Conservation (phyloP, 345 rosid genomes). For the Cardiospermum halicacabum region DNA sequence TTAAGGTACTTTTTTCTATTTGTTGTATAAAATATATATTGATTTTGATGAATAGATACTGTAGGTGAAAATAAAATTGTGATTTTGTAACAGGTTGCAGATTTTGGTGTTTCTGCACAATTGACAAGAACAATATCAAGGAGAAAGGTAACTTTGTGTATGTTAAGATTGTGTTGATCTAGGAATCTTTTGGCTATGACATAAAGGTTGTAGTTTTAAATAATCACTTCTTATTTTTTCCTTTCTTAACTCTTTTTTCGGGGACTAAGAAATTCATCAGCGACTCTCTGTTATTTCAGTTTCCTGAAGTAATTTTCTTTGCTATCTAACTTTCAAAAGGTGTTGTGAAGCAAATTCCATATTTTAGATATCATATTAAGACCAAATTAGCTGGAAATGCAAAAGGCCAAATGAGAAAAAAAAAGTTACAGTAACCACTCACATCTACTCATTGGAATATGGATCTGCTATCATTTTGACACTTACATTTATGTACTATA, state of each 20-base stretch:
- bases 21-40: constrained; percentile 17
- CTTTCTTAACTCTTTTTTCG: neutral
- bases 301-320: neutral
- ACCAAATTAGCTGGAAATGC: neutral
- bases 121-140: constrained; percentile 95
- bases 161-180: constrained; percentile 8
- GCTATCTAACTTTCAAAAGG: neutral
- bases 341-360: too few relatives aligned
- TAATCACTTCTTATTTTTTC: neutral
- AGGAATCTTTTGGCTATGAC: neutral
- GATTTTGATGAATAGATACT: too few relatives aligned
- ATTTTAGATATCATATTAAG: too few relatives aligned
- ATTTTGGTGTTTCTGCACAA: constrained; percentile 99
- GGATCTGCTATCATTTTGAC: neutral
- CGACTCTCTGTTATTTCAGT: neutral
- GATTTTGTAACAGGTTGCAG: constrained; percentile 76
- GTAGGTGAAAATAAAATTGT: constrained; percentile 18
- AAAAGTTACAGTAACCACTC: neutral
- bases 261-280: neutral
- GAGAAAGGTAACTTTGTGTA: constrained; percentile 72
- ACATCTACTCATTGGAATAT: neutral
- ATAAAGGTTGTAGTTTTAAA: neutral
- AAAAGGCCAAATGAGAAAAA: neutral
- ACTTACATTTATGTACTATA: constrained; percentile 1
- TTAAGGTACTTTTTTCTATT: constrained; percentile 61